Percentiles rank a stretch among this genome's conserved stretches.
Evolutionary conservation across 257 asterid species (phyloP).

Genomic region (Nicotiana undulata): DNA sequence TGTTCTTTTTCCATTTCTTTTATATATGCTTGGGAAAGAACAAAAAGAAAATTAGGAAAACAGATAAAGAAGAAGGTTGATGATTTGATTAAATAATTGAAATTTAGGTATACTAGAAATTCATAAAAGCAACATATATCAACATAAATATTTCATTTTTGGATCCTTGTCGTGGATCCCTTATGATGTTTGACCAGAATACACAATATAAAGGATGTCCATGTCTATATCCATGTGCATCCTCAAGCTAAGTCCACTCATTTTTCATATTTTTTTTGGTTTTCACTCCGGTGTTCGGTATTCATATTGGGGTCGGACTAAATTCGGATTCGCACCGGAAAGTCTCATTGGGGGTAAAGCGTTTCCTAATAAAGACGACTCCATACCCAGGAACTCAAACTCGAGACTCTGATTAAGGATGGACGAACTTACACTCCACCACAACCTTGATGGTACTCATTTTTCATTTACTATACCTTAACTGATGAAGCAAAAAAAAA

Average conservation of each 20-base stretch:
- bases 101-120: background rate
- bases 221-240: background rate
- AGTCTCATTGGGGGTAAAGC: too few relatives aligned
- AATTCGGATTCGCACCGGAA: fast-evolving
- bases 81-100: background rate
- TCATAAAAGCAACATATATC: background rate
- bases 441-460: fast-evolving
- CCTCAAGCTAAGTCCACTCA: background rate
- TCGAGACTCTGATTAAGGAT: too few relatives aligned
- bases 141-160: background rate
- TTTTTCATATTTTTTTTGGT: background rate
- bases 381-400: too few relatives aligned
- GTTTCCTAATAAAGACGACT: too few relatives aligned
- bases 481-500: background rate
- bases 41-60: background rate
- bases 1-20: too few relatives aligned
- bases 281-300: fast-evolving
- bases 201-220: background rate
- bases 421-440: too few relatives aligned
- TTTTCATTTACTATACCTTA: too few relatives aligned
- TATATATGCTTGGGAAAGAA: background rate
- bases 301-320: too few relatives aligned
- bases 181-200: background rate
- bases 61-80: background rate
- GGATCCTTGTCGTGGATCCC: constrained; percentile 7